These are phyloP conservation scores for Westerdykella sp. DNA, from an alignment of 2,329 filamentous ascomycete species.

Conservation along the genomic window DNA sequence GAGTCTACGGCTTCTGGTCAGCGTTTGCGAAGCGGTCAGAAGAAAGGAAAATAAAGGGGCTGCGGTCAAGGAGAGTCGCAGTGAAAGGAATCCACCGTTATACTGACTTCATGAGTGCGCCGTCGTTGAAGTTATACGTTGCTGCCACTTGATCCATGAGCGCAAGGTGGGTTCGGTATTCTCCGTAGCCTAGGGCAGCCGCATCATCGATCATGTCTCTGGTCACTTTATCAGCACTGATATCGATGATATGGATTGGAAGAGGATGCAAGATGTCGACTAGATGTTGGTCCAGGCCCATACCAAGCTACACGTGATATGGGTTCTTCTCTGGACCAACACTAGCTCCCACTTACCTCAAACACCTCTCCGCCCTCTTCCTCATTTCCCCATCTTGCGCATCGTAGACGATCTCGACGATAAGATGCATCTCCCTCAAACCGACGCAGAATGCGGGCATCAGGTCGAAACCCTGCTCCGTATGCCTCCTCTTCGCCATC, in stretches of 20 bases:
- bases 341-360: slow-evolving; percentile 6
- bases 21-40: neutral
- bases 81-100: neutral
- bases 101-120: slow-evolving; percentile 34
- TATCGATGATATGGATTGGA: no score
- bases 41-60: neutral
- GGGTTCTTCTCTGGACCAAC: no score
- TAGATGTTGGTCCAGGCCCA: no score
- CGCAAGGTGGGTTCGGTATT: slow-evolving; percentile 44
- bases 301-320: no score
- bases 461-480: slow-evolving; percentile 16
- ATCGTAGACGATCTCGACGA: slow-evolving; percentile 33
- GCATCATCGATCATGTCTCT: slow-evolving; percentile 32
- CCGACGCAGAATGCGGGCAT: slow-evolving; percentile 23
- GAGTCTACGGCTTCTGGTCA: slow-evolving; percentile 13
- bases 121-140: slow-evolving; percentile 43
- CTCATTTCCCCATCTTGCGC: slow-evolving; percentile 17
- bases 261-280: no score
- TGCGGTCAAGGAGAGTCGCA: no score
- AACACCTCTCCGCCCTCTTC: slow-evolving; percentile 17
- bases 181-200: slow-evolving; percentile 38
- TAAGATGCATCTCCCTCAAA: slow-evolving; percentile 39
- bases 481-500: slow-evolving; percentile 17
- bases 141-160: slow-evolving; percentile 45
- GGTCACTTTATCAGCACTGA: no score